Base-by-base conservation (phyloP, 305 asterid species). In the Solanum aculeatissimum region DNA sequence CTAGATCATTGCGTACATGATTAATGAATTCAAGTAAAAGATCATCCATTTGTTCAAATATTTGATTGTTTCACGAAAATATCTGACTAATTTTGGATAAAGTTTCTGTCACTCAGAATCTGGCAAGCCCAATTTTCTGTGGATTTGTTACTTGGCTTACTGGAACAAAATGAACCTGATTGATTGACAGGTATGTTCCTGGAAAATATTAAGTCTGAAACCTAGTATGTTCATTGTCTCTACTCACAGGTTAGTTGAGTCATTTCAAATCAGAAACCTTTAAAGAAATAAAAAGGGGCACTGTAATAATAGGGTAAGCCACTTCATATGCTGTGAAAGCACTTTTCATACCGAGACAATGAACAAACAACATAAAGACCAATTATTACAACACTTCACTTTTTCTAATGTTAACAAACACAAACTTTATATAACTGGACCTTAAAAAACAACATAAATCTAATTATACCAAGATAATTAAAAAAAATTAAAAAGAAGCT, bases 331-430 rank as follows among this genome's bases (percentile, higher is more conserved):
- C n/a, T 14, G n/a, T 27, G 29, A 14, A 27, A 25, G 98, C 92
- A 81, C 92, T 90, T 86, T 94, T 93, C 90, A 91, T 93, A 62
- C 97, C 81, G 13, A 65, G 65, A 10, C 49, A 78, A 53, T 27
- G 65, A 29, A 78, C 82, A 78, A 27, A 53, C 60, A 45, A 47
- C 66, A 29, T 29, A 4, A 74, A 51, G 21, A 27, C 49, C 18
- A 29, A 0, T 78, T 78, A 78, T 53, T 78, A 53, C 82, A 77
- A 18, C 62, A 53, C 47, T 29, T 29, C 2, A 23, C 40, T 35
- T 35, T 35, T 6, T 32, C 82, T 51, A n/a, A 29, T 53, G 21
- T 29, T 29, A 53, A 18, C 53, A n/a, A 29, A 75, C 62, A 45
- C 42, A 51, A 18, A 77, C 32, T 13, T 13, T 27, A 11, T 53